Base-by-base conservation (phyloP, 139 green algal species). In the Micractinium conductrix region DNA sequence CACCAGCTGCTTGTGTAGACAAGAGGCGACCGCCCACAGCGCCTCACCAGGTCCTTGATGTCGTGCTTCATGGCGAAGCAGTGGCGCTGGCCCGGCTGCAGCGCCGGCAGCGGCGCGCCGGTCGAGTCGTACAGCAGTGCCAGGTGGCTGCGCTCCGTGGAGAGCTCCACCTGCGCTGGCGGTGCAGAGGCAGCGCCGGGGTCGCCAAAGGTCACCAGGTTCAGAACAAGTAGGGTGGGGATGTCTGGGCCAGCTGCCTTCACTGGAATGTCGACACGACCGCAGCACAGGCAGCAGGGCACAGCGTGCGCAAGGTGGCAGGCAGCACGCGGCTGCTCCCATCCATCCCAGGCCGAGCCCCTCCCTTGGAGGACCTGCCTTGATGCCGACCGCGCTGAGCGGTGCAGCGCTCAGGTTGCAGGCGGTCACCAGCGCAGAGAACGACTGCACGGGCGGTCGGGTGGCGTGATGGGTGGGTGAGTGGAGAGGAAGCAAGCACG, bases 61-160 rank as follows among this genome's bases (percentile, higher is more conserved):
- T 85, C 80, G 69, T 79, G 69, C 53, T 44, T 71, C 14, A 96
- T 81, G 4, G 92, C 81, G 67, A 95, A 91, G 60, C 93, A 88
- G 48, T 94, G 83, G 2, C 88, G 86, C 40, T 74, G 78, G 10
- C 92, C 92, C 24, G 92, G 83, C 5, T 50, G 45, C 37, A 95
- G 81, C 22, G 37, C 40, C 7, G 79, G 70, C 21, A 95, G 60
- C 16, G 83, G 68, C 33, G 35, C 30, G 17, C 38, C 22, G 37
- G 72, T 87, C 62, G 86, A 91, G 83, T 92, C 86, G 48, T 87
- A 84, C 71, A 93, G 80, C 28, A 86, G 21, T 1, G 75, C 68
- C 40, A 71, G 37, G 65, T 85, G 88, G 30, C 75, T 44, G 26
- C 84, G 74, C 58, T 88, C 83, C 0, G 85, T 91, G 40, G 89